Base-by-base conservation (phyloP, 805 yeast species). In the Priceomyces medius region DNA sequence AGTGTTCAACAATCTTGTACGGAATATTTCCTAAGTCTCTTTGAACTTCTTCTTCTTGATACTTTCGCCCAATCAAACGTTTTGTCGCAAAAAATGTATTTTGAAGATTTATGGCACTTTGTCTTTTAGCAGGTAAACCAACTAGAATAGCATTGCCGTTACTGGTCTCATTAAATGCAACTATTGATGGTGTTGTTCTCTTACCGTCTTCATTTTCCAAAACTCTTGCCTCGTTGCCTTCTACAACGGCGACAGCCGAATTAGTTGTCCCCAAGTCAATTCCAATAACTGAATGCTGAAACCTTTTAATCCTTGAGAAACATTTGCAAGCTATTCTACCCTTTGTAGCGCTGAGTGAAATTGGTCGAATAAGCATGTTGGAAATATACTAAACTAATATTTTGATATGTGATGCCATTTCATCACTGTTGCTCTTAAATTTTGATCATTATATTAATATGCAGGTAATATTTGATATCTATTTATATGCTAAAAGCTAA, bases 191-290 rank as follows among this genome's bases (percentile, higher is more conserved):
- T 0, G 90, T 85, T 4, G 93, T 85, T 56, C 90, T 70, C 35
- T 80, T 78, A 26, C 91, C 93, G 65, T 85, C 87, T 46, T 81
- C 85, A 56, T 85, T 83, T 62, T 85, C 90, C 38, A 86, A 73
- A 44, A 85, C 83, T 46, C 71, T 69, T 20, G 88, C 81, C 20
- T 74, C 71, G 48, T 77, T 69, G 35, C 84, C 83, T 52, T 78
- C 77, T 68, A 83, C 81, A 42, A 83, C 68, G 8, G 95, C 95
- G 23, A 85, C 91, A 2, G 93, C 95, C 33, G 91, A 84, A 64
- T 86, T 86, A 33, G 95, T 86, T 17, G 95, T 86, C 20, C 95
- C 95, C 42, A 86, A 63, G 62, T 86, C 95, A 48, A 86, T 85
- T 43, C 95, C 95, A 37, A 84, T 78, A 3, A 84, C 88, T 10